Percentiles rank a stretch among this genome's conserved stretches.
Evolutionary conservation across 345 rosid genomes (phyloP).

Genomic region (Aquilaria yunnanensis): DNA sequence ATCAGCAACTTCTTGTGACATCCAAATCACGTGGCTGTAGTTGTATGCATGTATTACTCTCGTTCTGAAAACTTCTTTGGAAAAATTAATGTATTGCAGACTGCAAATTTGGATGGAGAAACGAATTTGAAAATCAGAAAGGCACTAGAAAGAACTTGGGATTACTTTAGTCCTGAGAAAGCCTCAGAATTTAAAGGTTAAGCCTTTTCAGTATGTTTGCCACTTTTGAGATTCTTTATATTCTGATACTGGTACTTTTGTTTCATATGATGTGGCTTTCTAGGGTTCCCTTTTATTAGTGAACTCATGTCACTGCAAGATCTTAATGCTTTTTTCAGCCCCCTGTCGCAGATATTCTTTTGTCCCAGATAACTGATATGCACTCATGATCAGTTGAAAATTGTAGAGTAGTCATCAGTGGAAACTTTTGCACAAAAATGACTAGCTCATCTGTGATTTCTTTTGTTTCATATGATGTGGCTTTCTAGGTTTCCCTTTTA

Average conservation of each 20-base stretch:
- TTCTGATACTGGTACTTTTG: background rate
- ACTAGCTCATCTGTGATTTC: background rate
- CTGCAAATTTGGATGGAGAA: constrained; percentile 99
- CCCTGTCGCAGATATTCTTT: too few relatives aligned
- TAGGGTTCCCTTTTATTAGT: background rate
- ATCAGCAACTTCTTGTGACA: constrained; percentile 5
- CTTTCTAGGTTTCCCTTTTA: background rate
- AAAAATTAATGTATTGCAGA: constrained; percentile 31
- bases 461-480: constrained; percentile 2
- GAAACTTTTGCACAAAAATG: too few relatives aligned
- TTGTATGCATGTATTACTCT: background rate
- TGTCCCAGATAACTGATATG: too few relatives aligned
- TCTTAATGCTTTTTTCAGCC: too few relatives aligned
- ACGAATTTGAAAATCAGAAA: constrained; percentile 98
- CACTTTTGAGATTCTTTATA: background rate
- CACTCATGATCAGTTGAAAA: too few relatives aligned
- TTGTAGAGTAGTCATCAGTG: too few relatives aligned
- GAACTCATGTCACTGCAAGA: background rate
- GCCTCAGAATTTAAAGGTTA: constrained; percentile 88
- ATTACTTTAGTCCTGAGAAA: constrained; percentile 84
- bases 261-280: background rate
- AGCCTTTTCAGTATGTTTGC: constrained; percentile 5
- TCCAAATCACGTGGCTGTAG: background rate
- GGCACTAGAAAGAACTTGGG: constrained; percentile 98
- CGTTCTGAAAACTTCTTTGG: constrained; percentile 2